Evolutionary conservation across 1,284 basidiomycete species (phyloP), one percentile per base, ranked within the genome.

Genomic region (Ustilago cynodontis): DNA sequence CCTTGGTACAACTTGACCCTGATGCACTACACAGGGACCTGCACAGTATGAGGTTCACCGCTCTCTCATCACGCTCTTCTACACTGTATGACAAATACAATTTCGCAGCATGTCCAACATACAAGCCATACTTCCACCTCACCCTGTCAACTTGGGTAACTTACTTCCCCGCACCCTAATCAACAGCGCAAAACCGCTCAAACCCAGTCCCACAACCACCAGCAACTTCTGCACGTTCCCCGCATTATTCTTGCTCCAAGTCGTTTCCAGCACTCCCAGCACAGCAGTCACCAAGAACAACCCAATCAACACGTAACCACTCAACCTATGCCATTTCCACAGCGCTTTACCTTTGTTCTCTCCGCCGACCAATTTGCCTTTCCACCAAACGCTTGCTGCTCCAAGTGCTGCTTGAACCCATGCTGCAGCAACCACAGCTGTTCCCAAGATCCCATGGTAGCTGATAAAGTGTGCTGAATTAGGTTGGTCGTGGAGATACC

Each of bases 381-480:
- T 61, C 43, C 54, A 73, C 78, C 78, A 80, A 14, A 80, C 73
- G n/a, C 72, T 77, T 2, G 77, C 77, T 1, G 77, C 80, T 1
- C 81, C 81, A 4, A 80, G 10, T 0, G 75, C 77, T 3, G 77
- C 80, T 45, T 83, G 81, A 5, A 76, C 4, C 80, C 80, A 83
- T 3, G 79, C 71, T 7, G 60, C 69, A 0, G 37, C 53, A 22
- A 82, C 70, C 9, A 63, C 61, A 9, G 50, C 47, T 1, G 73
- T 66, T 7, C 81, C 81, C 2, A 83, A 37, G 0, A 65, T 79
- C 1, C 81, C 81, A 50, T 83, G 81, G 61, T 77, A 83, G 13
- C 59, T 65, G 28, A 82, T 77, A 33, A 77, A 82, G 51, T 83
- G 81, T 9, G 47, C 22, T 2, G 74, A 41, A 26, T 37, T 47